Conservation (phyloP, 805 yeast species). For the Candida awuae region DNA sequence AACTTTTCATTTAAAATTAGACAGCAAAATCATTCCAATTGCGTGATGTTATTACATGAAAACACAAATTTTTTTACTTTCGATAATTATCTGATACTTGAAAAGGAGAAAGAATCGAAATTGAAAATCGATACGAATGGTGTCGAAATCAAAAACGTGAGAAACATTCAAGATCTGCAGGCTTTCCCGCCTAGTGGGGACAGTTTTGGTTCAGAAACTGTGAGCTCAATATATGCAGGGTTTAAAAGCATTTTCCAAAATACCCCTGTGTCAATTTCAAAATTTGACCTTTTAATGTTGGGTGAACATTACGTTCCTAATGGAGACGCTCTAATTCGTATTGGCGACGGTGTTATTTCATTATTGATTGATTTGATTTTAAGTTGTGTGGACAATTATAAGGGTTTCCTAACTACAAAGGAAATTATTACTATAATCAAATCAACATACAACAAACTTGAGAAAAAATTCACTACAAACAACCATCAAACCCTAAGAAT, state of each 20-base stretch:
- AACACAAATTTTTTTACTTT: constrained; percentile 5
- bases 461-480: too few relatives aligned
- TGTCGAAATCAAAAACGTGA: not conserved
- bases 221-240: not conserved
- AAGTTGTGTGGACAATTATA: too few relatives aligned
- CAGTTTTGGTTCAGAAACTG: not conserved
- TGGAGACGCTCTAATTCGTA: not conserved
- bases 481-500: not conserved
- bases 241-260: not conserved
- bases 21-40: constrained; percentile 82
- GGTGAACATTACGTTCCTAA: not conserved
- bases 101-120: not conserved
- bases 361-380: too few relatives aligned
- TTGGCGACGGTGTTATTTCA: not conserved
- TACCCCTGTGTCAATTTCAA: constrained; percentile 1
- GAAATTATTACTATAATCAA: too few relatives aligned
- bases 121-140: not conserved
- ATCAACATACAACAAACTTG: too few relatives aligned
- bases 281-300: constrained; percentile 3
- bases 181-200: too few relatives aligned
- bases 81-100: constrained; percentile 8
- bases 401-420: too few relatives aligned
- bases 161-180: not conserved
- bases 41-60: constrained; percentile 46
- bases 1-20: constrained; percentile 54